phyloP scores from a whole-genome alignment of 805 yeast species.

The Candida lessepsii region DNA sequence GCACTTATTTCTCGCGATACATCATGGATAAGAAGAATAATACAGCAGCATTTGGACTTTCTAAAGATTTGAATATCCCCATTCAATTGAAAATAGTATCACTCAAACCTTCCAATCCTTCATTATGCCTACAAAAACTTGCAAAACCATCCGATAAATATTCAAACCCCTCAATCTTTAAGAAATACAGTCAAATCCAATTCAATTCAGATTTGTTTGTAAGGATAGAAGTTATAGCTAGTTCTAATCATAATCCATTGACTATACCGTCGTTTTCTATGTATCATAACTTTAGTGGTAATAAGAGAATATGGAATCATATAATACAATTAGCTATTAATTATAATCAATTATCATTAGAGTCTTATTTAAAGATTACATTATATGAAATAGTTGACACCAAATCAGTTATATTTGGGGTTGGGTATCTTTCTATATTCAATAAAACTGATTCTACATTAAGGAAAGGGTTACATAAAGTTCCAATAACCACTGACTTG shows the following conservation, averaged over 20 bases:
- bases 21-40: constrained; percentile 11
- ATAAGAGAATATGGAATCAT: constrained; percentile 60
- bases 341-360: constrained; percentile 67
- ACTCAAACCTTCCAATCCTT: constrained; percentile 21
- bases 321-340: constrained; percentile 73
- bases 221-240: constrained; percentile 30
- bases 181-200: constrained; percentile 29
- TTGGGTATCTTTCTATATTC: constrained; percentile 59
- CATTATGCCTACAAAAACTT: constrained; percentile 13
- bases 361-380: constrained; percentile 57
- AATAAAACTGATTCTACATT: constrained; percentile 52
- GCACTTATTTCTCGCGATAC: too few relatives aligned
- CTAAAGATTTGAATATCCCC: constrained; percentile 35
- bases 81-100: constrained; percentile 32
- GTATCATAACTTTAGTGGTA: constrained; percentile 31
- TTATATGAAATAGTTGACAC: constrained; percentile 69
- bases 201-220: constrained; percentile 37
- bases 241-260: constrained; percentile 26
- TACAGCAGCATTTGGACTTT: constrained; percentile 38
- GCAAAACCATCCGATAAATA: constrained; percentile 33
- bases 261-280: constrained; percentile 36
- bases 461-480: constrained; percentile 67
- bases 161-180: constrained; percentile 34
- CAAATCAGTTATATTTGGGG: constrained; percentile 53
- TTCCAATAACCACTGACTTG: constrained; percentile 23